Percentiles rank a stretch among this genome's conserved stretches.
phyloP scores from a whole-genome alignment of 805 yeast species.

The Torulaspora microellipsoides region DNA sequence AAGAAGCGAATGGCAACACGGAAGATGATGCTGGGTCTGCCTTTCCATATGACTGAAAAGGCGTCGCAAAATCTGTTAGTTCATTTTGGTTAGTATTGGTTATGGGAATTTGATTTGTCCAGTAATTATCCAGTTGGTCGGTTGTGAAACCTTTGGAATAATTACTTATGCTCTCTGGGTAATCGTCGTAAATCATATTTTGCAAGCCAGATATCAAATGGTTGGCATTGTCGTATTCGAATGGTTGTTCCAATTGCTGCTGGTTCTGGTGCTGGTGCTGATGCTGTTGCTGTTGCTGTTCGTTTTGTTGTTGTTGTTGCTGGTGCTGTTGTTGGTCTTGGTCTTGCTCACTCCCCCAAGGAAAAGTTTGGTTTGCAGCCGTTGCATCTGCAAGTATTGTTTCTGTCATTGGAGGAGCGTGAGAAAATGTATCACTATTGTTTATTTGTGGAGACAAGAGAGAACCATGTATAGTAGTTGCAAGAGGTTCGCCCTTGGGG shows the following conservation, averaged over 20 bases:
- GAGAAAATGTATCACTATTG: conserved; percentile 4
- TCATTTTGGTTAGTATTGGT: conserved; percentile 1
- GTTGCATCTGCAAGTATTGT: conserved; percentile 17
- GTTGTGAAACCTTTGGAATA: conserved; percentile 32
- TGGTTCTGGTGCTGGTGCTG: conserved; percentile 10
- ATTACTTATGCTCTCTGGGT: conserved; percentile 28
- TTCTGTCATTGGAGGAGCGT: conserved; percentile 18
- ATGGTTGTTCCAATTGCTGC: conserved; percentile 20
- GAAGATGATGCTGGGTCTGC: conserved; percentile 1
- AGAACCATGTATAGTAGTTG: conserved; percentile 6
- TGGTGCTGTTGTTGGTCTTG: conserved; percentile 6
- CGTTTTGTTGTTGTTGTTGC: conserved; percentile 3
- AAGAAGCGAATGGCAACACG: conserved; percentile 1
- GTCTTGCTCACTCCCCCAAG: conserved; percentile 11
- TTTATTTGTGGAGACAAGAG: conserved; percentile 5
- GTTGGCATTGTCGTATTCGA: conserved; percentile 30
- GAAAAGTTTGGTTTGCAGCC: conserved; percentile 8
- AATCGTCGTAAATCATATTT: conserved; percentile 32
- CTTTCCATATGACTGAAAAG: background rate
- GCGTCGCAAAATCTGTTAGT: background rate
- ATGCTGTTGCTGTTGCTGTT: conserved; percentile 3
- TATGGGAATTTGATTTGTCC: conserved; percentile 20
- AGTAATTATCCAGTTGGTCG: conserved; percentile 36
- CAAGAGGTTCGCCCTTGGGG: conserved; percentile 4
- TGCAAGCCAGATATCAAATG: conserved; percentile 32